Conservation (phyloP, 352 stramenopile species). For the Globisporangium middletonii region DNA sequence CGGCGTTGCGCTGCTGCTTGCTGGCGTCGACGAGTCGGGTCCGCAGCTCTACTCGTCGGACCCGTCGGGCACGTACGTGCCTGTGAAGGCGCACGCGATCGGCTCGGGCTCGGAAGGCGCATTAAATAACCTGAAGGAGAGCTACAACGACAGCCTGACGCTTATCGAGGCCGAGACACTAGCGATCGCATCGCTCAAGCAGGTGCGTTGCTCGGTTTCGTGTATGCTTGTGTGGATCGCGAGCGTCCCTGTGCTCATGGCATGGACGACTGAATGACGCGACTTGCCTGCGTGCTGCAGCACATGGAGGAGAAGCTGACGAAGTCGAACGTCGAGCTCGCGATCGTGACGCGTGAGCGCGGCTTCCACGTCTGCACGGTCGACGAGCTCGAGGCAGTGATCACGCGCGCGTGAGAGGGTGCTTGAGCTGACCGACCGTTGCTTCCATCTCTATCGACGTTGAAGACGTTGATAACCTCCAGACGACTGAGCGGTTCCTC, state of each 20-base stretch:
- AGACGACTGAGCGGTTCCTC: not conserved
- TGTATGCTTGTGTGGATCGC: too few species aligned
- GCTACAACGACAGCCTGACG: constrained; percentile 95
- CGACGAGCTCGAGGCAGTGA: constrained; percentile 91
- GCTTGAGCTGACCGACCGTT: not conserved
- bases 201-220: constrained; percentile 17
- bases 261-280: too few species aligned
- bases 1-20: constrained; percentile 97
- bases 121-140: constrained; percentile 97
- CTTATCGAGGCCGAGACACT: constrained; percentile 96
- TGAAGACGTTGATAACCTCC: not conserved
- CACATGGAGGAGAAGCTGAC: constrained; percentile 99
- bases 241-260: too few species aligned
- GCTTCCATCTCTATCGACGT: not conserved
- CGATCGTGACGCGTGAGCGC: constrained; percentile 91
- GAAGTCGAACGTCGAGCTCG: constrained; percentile 97
- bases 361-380: constrained; percentile 95
- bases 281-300: constrained; percentile 24
- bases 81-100: constrained; percentile 98
- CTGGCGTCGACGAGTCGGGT: constrained; percentile 92
- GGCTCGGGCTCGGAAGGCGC: constrained; percentile 96
- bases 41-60: constrained; percentile 97
- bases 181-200: constrained; percentile 95
- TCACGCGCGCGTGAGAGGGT: constrained; percentile 73
- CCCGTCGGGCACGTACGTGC: constrained; percentile 97